Percentiles rank a stretch among this genome's conserved stretches.
phyloP scores from a whole-genome alignment of 208 protist species.

The Lotmaria passim region DNA sequence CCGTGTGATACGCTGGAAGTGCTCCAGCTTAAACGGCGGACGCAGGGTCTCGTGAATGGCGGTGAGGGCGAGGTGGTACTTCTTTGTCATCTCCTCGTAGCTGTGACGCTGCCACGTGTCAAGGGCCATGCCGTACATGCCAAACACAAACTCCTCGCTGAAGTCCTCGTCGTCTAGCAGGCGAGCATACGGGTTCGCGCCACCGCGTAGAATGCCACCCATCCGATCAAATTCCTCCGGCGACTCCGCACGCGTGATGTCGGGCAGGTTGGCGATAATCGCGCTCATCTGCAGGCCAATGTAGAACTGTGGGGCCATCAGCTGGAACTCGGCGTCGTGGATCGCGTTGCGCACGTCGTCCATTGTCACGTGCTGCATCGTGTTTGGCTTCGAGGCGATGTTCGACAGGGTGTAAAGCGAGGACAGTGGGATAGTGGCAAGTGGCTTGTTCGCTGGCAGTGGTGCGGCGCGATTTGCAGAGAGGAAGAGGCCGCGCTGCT shows the following conservation, averaged over 20 bases:
- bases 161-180: conserved; percentile 92
- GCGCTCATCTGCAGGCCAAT: conserved; percentile 83
- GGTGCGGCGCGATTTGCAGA: conserved; percentile 22
- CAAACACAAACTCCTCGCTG: conserved; percentile 86
- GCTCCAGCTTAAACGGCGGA: conserved; percentile 78
- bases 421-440: conserved; percentile 81
- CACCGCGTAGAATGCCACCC: conserved; percentile 45
- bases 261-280: conserved; percentile 69
- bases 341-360: conserved; percentile 69
- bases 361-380: conserved; percentile 59
- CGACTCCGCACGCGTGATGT: conserved; percentile 52
- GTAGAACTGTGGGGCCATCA: conserved; percentile 89
- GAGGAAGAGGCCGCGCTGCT: conserved; percentile 85
- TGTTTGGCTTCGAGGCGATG: conserved; percentile 72
- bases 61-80: conserved; percentile 68
- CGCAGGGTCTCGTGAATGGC: conserved; percentile 60
- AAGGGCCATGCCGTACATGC: conserved; percentile 91
- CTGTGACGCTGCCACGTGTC: conserved; percentile 88
- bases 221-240: conserved; percentile 50
- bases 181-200: conserved; percentile 81
- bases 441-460: conserved; percentile 70
- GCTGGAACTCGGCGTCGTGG: conserved; percentile 69
- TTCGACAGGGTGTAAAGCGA: conserved; percentile 73
- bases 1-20: conserved; percentile 82
- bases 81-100: conserved; percentile 85